phyloP scores from a whole-genome alignment of 1,284 basidiomycete genomes.

The Fomitiporia mediterranea region DNA sequence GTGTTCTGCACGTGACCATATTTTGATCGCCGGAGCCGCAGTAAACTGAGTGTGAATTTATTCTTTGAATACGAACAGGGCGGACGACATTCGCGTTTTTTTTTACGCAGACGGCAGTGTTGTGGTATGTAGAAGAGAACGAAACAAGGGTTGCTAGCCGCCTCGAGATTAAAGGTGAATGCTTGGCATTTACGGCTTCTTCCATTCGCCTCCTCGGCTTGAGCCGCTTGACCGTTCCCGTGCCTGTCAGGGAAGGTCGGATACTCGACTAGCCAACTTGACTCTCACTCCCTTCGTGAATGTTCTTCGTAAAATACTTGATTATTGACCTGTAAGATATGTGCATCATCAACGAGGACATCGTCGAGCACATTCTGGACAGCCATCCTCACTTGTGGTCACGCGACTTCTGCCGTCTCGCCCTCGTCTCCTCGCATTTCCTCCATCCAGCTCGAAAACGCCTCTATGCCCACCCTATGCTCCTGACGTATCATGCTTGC shows the following conservation, averaged over 20 bases:
- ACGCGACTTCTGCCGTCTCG: constrained; percentile 42
- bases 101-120: not conserved
- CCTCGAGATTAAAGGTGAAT: too few relatives aligned
- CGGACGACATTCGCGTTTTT: too few relatives aligned
- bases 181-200: too few relatives aligned
- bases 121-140: too few relatives aligned
- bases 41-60: too few relatives aligned
- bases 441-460: constrained; percentile 38
- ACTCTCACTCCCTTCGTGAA: not conserved
- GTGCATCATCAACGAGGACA: constrained; percentile 42
- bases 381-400: constrained; percentile 50
- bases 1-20: constrained; percentile 1
- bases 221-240: too few relatives aligned
- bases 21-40: too few relatives aligned
- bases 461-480: constrained; percentile 41
- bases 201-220: not conserved
- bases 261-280: not conserved
- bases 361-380: constrained; percentile 49
- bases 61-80: too few relatives aligned
- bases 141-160: too few relatives aligned
- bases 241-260: too few relatives aligned
- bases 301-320: not conserved
- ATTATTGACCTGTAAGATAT: not conserved
- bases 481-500: constrained; percentile 40
- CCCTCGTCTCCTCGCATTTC: constrained; percentile 45